Base-by-base conservation (phyloP, 352 stramenopile species). In the Phytophthora sp. region DNA sequence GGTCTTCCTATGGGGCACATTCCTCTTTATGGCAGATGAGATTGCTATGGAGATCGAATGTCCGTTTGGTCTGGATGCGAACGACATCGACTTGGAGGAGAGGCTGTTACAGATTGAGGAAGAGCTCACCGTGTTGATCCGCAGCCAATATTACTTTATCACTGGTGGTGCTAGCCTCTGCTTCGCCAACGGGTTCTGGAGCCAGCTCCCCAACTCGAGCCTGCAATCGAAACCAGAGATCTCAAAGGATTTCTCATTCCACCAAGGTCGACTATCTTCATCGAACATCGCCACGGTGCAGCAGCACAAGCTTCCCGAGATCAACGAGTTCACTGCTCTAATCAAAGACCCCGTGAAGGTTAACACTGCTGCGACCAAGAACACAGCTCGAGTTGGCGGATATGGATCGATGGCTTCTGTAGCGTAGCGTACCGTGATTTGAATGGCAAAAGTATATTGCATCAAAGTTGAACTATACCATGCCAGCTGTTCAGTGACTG, bases 1-100 rank as follows among this genome's bases (percentile, higher is more conserved):
- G 81, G 82, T 92, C n/a, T 92, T 91, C 31, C 20, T 79, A 17
- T 92, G 84, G 84, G 80, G 84, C 10, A 77, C 86, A 17, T 89
- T 92, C 67, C 67, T 92, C 12, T 91, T 92, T 67, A 89, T 85
- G 39, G 82, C 81, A 1, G 84, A 92, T 46, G 79, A 92, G 42
- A 76, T 92, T 11, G 82, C 84, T 0, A 79, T 88, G 69, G 84
- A 92, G 58, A 92, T 92, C 37, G 84, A 92, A 43, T 89, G 80
- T 34, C 84, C 84, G 15, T 91, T 92, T 49, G 84, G 84, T 2
- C 41, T 89, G 17, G 84, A 92, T 23, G 74, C 78, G 10, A 92
- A 92, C 53, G 84, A 92, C 54, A 91, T 92, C 31, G 84, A 92
- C 51, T 56, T 92, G n/a, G 84, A 92, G 41, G 78, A 76, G 12